A percentile compares a stretch with the other conserved stretches of the same genome.
Conservation (phyloP, 1,284 basidiomycete genomes). For the Jaminaea rosea region DNA sequence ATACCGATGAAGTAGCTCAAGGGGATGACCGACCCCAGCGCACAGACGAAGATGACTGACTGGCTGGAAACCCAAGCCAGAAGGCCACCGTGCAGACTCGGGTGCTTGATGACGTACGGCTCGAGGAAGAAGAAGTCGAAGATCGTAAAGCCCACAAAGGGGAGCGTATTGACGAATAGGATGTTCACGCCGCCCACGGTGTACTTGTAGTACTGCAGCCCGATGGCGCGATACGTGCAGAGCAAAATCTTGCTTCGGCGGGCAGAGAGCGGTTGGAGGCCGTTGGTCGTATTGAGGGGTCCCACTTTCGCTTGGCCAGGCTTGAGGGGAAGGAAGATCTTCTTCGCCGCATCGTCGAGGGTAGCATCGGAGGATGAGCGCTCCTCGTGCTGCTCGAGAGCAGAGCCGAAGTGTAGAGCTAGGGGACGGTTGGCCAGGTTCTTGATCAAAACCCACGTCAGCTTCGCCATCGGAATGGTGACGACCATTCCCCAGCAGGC, state of each 20-base stretch:
- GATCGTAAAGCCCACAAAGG: conserved; percentile 89
- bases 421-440: conserved; percentile 73
- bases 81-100: conserved; percentile 58
- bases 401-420: conserved; percentile 75
- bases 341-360: conserved; percentile 21
- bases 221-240: conserved; percentile 87
- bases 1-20: conserved; percentile 99
- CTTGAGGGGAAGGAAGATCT: conserved; percentile 37
- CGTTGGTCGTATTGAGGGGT: no score
- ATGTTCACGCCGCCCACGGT: conserved; percentile 98
- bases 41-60: conserved; percentile 72
- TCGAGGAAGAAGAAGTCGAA: conserved; percentile 80
- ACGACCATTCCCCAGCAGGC: conserved; percentile 88
- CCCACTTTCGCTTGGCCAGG: no score
- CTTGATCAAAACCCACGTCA: conserved; percentile 84
- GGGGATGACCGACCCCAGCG: conserved; percentile 85
- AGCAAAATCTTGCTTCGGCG: conserved; percentile 65
- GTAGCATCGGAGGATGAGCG: conserved; percentile 6
- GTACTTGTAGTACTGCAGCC: conserved; percentile 95
- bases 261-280: no score
- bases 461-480: conserved; percentile 94
- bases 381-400: conserved; percentile 11
- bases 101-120: conserved; percentile 60
- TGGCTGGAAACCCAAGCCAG: conserved; percentile 65
- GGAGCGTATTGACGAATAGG: conserved; percentile 89